These are phyloP conservation scores for Pseudoneurospora amorphoporcata DNA, from an alignment of 495 filamentous ascomycete genomes.

Conservation along the genomic window DNA sequence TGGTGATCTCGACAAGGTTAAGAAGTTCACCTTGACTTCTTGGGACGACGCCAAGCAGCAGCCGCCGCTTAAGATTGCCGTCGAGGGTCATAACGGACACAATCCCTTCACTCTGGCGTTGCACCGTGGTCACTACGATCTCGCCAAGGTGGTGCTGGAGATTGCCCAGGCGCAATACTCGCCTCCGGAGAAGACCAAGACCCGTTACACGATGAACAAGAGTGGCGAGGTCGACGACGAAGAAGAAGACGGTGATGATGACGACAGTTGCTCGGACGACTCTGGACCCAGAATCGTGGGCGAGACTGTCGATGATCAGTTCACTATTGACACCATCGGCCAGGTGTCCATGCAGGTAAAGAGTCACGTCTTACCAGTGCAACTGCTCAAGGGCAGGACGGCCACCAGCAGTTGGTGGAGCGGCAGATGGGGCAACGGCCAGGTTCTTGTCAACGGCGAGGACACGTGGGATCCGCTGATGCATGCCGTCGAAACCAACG, in stretches of 20 bases:
- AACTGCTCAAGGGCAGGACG: conserved; percentile 26
- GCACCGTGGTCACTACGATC: conserved; percentile 46
- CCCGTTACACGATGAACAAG: conserved; percentile 38
- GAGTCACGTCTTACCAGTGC: conserved; percentile 41
- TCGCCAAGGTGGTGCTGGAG: conserved; percentile 53
- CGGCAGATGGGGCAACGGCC: background rate
- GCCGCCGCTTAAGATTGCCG: conserved; percentile 50
- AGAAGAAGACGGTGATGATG: conserved; percentile 14
- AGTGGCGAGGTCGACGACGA: conserved; percentile 20
- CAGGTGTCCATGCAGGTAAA: conserved; percentile 52
- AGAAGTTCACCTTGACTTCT: conserved; percentile 33
- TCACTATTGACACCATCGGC: conserved; percentile 63
- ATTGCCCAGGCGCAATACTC: conserved; percentile 59
- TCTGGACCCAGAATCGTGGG: conserved; percentile 36
- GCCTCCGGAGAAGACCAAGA: conserved; percentile 29
- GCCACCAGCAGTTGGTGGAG: background rate
- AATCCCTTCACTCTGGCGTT: conserved; percentile 57
- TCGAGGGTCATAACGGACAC: conserved; percentile 31
- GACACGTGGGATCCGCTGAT: conserved; percentile 8
- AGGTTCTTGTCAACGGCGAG: conserved; percentile 9
- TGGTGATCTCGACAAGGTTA: conserved; percentile 52
- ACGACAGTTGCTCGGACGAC: conserved; percentile 14
- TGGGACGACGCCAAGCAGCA: conserved; percentile 38
- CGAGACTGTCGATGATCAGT: conserved; percentile 46
- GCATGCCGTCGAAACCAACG: conserved; percentile 27